These are phyloP conservation scores for Colletotrichum chlorophyti DNA, from an alignment of 2,329 filamentous ascomycete genomes.

Conservation along the genomic window DNA sequence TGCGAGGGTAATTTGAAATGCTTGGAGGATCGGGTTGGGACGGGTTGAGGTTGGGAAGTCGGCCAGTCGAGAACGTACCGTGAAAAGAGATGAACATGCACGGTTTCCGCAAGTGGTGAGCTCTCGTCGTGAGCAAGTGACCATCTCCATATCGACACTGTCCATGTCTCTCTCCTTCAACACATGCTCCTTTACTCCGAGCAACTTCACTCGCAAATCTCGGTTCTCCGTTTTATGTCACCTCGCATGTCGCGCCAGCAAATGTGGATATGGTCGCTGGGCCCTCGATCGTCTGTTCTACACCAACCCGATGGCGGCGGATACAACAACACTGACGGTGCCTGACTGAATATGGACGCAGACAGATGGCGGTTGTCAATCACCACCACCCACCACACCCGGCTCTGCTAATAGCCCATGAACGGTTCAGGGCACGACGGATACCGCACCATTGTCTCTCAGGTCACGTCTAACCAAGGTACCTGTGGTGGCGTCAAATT, in stretches of 20 bases:
- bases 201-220: background rate
- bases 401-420: background rate
- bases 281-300: background rate
- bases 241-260: background rate
- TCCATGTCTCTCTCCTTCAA: too few species aligned
- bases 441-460: background rate
- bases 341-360: too few species aligned
- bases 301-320: background rate
- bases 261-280: background rate
- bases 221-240: background rate
- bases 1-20: too few species aligned
- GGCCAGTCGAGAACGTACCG: too few species aligned
- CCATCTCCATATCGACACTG: too few species aligned
- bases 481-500: conserved; percentile 3
- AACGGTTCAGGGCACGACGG: background rate
- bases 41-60: too few species aligned
- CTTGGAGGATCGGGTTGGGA: too few species aligned
- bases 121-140: too few species aligned
- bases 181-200: background rate
- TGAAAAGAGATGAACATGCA: too few species aligned
- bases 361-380: background rate
- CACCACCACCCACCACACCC: background rate
- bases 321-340: background rate
- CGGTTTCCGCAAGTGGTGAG: too few species aligned
- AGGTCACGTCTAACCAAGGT: background rate